Percentiles rank a stretch among this genome's conserved stretches.
Evolutionary conservation across 164 flowering plant genomes (phyloP).

Genomic region (Annona cherimola): DNA sequence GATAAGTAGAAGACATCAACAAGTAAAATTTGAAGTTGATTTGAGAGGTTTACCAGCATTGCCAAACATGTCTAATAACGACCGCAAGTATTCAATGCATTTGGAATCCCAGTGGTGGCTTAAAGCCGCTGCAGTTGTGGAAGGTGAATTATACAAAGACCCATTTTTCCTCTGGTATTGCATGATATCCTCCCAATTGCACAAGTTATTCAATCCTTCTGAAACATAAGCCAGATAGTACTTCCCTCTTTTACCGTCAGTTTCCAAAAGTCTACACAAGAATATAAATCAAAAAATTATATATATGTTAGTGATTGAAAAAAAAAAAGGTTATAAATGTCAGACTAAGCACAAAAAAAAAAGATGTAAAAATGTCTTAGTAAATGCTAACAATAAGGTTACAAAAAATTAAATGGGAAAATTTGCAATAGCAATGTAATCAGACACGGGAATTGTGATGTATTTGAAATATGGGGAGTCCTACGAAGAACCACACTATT

Average conservation of each 20-base stretch:
- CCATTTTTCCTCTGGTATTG: slow-evolving; percentile 83
- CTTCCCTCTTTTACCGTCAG: slow-evolving; percentile 29
- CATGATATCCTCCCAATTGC: slow-evolving; percentile 62
- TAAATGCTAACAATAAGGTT: not conserved
- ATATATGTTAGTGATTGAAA: not conserved
- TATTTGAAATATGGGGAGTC: no score
- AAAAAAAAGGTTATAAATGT: not conserved
- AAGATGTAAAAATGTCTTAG: no score
- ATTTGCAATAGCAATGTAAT: not conserved
- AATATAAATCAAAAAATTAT: not conserved
- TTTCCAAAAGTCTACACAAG: slow-evolving; percentile 22
- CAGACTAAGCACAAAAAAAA: no score
- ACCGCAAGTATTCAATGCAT: slow-evolving; percentile 59
- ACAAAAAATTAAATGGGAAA: not conserved
- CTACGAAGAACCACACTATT: no score
- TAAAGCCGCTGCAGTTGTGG: slow-evolving; percentile 79
- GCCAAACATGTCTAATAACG: slow-evolving; percentile 45
- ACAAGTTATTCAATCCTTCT: slow-evolving; percentile 67
- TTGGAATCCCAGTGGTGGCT: slow-evolving; percentile 35
- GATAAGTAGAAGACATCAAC: no score
- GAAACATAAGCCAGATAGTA: slow-evolving; percentile 69
- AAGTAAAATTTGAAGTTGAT: not conserved
- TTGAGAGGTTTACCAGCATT: slow-evolving; percentile 47
- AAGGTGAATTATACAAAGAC: slow-evolving; percentile 85
- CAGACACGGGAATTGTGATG: no score